Evolutionary conservation across 2,329 filamentous ascomycete genomes (phyloP).

Genomic region (Venturiaceae sp.): DNA sequence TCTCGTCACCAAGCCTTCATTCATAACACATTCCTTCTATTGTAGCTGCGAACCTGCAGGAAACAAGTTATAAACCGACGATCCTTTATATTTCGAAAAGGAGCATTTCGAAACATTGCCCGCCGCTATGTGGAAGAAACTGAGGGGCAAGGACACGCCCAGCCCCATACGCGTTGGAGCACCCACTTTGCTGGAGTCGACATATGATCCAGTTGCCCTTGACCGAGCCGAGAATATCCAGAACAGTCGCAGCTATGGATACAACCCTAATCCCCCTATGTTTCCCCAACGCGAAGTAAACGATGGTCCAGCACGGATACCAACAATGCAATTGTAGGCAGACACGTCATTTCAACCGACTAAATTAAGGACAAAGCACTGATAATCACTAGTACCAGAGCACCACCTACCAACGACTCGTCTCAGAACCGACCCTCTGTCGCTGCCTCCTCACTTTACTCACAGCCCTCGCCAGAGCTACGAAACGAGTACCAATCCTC

Average conservation of each 20-base stretch:
- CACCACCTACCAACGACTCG: not conserved
- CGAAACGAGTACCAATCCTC: not conserved
- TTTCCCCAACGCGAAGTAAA: not conserved
- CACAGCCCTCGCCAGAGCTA: conserved; percentile 38
- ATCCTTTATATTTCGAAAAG: not conserved
- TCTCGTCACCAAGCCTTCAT: not conserved
- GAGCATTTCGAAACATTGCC: not conserved
- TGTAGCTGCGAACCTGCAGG: not conserved
- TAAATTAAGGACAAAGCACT: conserved; percentile 1
- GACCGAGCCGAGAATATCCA: conserved; percentile 3
- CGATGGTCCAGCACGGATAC: not conserved
- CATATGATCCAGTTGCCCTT: not conserved
- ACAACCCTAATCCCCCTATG: conserved; percentile 4
- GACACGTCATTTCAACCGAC: not conserved
- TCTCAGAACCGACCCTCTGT: conserved; percentile 16
- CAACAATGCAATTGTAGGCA: conserved; percentile 1
- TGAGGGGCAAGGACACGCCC: not conserved
- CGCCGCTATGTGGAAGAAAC: conserved; percentile 2
- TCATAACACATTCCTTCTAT: not conserved
- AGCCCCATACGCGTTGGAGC: not conserved
- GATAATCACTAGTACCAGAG: not conserved
- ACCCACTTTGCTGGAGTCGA: not conserved
- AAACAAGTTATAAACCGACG: not conserved
- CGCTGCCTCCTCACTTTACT: conserved; percentile 48
- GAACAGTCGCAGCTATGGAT: not conserved